phyloP scores from a whole-genome alignment of 305 asterid species.

The Fraxinus floribunda region DNA sequence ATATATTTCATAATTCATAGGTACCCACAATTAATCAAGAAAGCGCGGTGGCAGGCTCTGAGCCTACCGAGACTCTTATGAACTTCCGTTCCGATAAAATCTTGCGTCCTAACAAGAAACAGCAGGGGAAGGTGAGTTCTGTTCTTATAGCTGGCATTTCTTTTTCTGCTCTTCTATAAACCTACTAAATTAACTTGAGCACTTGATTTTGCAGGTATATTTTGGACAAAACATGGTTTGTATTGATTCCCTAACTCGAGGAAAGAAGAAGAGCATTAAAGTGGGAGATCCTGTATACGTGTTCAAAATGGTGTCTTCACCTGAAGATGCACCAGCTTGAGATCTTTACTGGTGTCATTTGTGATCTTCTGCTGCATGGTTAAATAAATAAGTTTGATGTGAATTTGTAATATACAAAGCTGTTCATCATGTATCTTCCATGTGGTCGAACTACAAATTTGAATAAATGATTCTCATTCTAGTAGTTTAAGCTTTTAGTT shows the following conservation, averaged over 20 bases:
- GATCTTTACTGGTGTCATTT: neutral
- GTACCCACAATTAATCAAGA: constrained; percentile 68
- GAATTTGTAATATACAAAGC: neutral
- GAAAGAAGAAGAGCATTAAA: constrained; percentile 43
- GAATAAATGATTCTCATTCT: neutral
- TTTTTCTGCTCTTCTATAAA: neutral
- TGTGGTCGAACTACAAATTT: neutral
- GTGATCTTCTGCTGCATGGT: neutral
- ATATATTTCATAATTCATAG: constrained; percentile 22
- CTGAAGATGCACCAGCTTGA: constrained; percentile 48
- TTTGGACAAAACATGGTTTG: constrained; percentile 70
- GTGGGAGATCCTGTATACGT: constrained; percentile 57
- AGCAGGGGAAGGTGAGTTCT: constrained; percentile 37
- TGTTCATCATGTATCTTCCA: neutral
- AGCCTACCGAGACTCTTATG: constrained; percentile 49
- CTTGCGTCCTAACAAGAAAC: constrained; percentile 41
- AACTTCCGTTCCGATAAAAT: constrained; percentile 48
- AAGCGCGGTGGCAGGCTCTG: constrained; percentile 38
- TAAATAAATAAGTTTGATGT: neutral
- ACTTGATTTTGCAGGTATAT: constrained; percentile 42
- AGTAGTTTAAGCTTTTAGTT: neutral
- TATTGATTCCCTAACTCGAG: constrained; percentile 32
- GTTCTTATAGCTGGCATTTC: neutral
- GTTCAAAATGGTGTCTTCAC: constrained; percentile 41
- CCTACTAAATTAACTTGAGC: neutral